Evolutionary conservation across 345 rosid species (phyloP), one percentile per base, ranked within the genome.

Genomic region (Dimocarpus longan): DNA sequence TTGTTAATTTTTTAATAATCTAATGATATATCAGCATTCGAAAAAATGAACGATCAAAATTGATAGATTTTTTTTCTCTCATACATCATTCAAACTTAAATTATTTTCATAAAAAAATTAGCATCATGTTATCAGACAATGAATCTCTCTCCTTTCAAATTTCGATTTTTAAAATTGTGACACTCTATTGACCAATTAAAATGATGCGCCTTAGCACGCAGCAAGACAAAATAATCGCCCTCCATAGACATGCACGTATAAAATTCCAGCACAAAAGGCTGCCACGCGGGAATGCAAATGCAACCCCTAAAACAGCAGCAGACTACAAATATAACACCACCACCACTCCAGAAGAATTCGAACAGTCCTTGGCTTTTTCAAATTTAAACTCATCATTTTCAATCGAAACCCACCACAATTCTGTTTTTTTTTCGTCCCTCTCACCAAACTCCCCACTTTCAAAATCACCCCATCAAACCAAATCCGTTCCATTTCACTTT

Each of bases 281-380:
- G 63, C 63, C n/a, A 57, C n/a, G 63, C 63, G 63, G 63, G 26
- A 57, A 57, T 6, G 22, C 22, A 50, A 37, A 32, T 32, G 37
- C 69, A 19, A 24, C 3, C 70, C 15, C 13, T 46, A n/a, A 2
- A 3, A 42, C 52, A 9, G 26, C 9, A 68, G 24, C 22, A 21
- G 42, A 21, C 66, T 4, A 15, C 75, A 54, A 52, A 57, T 57
- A 57, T 10, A 46, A 8, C 42, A 71, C 8, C 22, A 73, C 21
- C 9, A 74, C 44, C 39, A 11, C 10, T 40, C 43, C 50, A 22
- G 37, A 42, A 63, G 78, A 75, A 75, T 75, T 64, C n/a, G 78
- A 75, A 64, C 46, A 19, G 78, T 28, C 70, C 5, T 64, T 64
- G 64, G 43, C 70, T 5, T 64, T 75, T 75, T 64, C 78, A 64